A percentile compares a stretch with the other conserved stretches of the same genome.
These are phyloP conservation scores for Cryptosporidium tyzzeri DNA, from an alignment of 169 alveolate species.

Conservation along the genomic window DNA sequence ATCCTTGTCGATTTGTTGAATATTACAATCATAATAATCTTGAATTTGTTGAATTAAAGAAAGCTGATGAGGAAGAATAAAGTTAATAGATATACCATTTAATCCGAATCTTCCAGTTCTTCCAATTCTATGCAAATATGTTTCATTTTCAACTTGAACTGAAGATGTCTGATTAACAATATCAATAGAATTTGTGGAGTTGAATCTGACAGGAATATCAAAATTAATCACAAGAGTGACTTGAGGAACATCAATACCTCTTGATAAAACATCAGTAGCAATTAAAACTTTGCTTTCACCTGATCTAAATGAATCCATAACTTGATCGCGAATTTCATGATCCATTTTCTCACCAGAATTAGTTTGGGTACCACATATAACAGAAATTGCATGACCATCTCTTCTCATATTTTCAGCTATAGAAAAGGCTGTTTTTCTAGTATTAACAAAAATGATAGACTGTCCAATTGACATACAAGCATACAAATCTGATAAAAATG, in stretches of 20 bases:
- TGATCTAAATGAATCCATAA: constrained; percentile 94
- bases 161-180: constrained; percentile 9
- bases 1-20: constrained; percentile 64
- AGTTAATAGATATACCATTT: constrained; percentile 95
- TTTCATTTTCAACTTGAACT: constrained; percentile 81
- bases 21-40: constrained; percentile 55
- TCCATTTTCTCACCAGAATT: constrained; percentile 90
- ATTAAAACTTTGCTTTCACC: constrained; percentile 94
- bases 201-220: constrained; percentile 90
- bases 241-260: constrained; percentile 99
- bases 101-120: constrained; percentile 98
- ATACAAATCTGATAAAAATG: constrained; percentile 92
- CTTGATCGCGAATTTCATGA: constrained; percentile 93
- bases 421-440: constrained; percentile 92
- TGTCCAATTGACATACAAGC: constrained; percentile 96
- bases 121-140: constrained; percentile 97
- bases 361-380: constrained; percentile 89
- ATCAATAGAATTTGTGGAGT: constrained; percentile 78
- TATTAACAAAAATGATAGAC: constrained; percentile 96
- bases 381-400: constrained; percentile 86
- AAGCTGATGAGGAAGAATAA: constrained; percentile 77
- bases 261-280: constrained; percentile 96
- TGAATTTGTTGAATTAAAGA: constrained; percentile 46
- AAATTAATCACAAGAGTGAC: constrained; percentile 94
- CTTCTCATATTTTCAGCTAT: constrained; percentile 92